These are phyloP conservation scores for Pharnaceum exiguum DNA, from an alignment of 148 eudicot genomes.

Conservation along the genomic window DNA sequence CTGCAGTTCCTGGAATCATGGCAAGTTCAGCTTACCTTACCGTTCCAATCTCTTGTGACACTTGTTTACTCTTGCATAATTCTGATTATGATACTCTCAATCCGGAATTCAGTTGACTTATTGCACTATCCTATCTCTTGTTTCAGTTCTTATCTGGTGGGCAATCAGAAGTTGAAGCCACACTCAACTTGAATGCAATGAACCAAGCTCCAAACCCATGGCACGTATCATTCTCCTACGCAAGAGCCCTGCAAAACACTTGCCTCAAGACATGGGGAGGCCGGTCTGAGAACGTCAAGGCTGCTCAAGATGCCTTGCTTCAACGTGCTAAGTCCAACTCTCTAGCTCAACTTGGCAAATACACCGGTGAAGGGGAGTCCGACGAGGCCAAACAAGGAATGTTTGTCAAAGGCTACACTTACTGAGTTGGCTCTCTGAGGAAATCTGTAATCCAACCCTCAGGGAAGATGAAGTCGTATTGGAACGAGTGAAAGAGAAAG, in stretches of 20 bases:
- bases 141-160: constrained; percentile 48
- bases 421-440: constrained; percentile 14
- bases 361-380: constrained; percentile 43
- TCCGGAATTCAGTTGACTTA: not conserved
- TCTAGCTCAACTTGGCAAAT: constrained; percentile 51
- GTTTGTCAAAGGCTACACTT: constrained; percentile 39
- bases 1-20: constrained; percentile 55
- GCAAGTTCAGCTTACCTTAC: constrained; percentile 12
- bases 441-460: too few species aligned
- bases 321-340: constrained; percentile 40
- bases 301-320: constrained; percentile 39
- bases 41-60: too few species aligned
- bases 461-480: constrained; percentile 5
- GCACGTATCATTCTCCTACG: constrained; percentile 57
- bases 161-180: constrained; percentile 49
- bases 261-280: constrained; percentile 50
- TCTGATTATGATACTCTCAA: too few species aligned
- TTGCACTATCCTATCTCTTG: not conserved
- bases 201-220: constrained; percentile 48
- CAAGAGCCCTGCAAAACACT: constrained; percentile 50
- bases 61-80: too few species aligned
- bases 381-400: constrained; percentile 42
- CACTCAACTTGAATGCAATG: constrained; percentile 49
- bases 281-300: constrained; percentile 39
- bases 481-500: not conserved